Percentiles rank a stretch among this genome's conserved stretches.
phyloP scores from a whole-genome alignment of 768 basidiomycete species.

The Tulasnella calospora region DNA sequence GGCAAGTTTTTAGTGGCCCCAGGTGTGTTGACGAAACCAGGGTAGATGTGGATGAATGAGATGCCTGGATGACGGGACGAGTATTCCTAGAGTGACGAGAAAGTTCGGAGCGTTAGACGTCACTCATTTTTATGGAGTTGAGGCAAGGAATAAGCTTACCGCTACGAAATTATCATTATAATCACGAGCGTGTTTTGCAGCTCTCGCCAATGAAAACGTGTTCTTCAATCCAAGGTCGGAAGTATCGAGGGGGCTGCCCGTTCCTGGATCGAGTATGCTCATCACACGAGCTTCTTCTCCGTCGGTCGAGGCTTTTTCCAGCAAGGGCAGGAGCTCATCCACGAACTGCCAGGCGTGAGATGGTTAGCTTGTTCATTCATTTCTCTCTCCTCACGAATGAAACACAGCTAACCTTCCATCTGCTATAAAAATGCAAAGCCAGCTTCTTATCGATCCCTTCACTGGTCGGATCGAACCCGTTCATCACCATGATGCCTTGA shows the following conservation, averaged over 20 bases:
- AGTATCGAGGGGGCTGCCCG: background rate
- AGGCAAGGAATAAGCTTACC: background rate
- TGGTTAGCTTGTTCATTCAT: background rate
- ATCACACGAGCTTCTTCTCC: constrained; percentile 28
- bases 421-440: constrained; percentile 27
- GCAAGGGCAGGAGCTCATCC: constrained; percentile 23
- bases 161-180: constrained; percentile 24
- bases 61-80: constrained; percentile 20
- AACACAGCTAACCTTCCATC: constrained; percentile 26
- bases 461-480: constrained; percentile 23
- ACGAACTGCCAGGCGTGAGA: constrained; percentile 10
- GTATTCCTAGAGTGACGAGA: constrained; percentile 21
- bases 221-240: constrained; percentile 27
- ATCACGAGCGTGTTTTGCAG: background rate
- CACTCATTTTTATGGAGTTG: no score
- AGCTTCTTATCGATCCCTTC: constrained; percentile 29
- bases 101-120: background rate
- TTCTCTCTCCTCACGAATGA: background rate
- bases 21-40: constrained; percentile 22
- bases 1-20: background rate
- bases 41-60: constrained; percentile 23
- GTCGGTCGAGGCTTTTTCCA: constrained; percentile 21
- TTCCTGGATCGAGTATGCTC: constrained; percentile 7
- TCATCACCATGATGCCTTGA: constrained; percentile 26
- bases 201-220: background rate